Evolutionary conservation across 2,329 filamentous ascomycete species (phyloP).

Genomic region (Nannizzia gypsea): DNA sequence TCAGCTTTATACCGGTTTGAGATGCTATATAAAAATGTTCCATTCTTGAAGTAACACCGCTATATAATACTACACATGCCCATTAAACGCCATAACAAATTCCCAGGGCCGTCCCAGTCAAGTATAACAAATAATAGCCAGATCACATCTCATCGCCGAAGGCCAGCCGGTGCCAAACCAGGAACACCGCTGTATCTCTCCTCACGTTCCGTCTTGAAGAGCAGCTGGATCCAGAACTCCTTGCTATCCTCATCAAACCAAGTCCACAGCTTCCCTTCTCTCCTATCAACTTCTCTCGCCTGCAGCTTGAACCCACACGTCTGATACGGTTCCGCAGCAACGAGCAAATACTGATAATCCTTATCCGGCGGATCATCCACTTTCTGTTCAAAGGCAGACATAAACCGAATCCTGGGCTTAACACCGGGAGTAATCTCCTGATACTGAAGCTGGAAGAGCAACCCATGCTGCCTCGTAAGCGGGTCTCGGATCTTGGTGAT

Average conservation of each 20-base stretch:
- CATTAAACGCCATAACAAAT: not conserved
- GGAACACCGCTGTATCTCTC: conserved; percentile 66
- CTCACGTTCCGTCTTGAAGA: conserved; percentile 97
- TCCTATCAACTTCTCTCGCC: conserved; percentile 79
- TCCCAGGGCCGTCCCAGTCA: not conserved
- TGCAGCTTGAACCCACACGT: conserved; percentile 95
- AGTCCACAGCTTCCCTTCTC: conserved; percentile 77
- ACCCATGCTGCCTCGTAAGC: conserved; percentile 71
- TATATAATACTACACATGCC: conserved; percentile 1
- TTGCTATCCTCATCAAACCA: conserved; percentile 94
- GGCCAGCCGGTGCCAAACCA: conserved; percentile 44
- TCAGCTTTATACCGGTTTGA: not conserved
- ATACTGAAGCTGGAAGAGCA: conserved; percentile 94
- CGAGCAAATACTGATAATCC: conserved; percentile 84
- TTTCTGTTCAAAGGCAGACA: conserved; percentile 95
- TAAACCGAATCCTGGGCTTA: conserved; percentile 78
- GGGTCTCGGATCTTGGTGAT: conserved; percentile 93
- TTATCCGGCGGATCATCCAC: conserved; percentile 86
- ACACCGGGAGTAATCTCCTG: conserved; percentile 72
- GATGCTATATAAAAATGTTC: not conserved
- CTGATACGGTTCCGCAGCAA: conserved; percentile 96
- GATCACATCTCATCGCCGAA: conserved; percentile 16
- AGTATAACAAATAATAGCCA: not conserved
- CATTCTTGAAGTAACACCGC: not conserved
- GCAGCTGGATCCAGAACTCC: conserved; percentile 94